Evolutionary conservation across 176 grass and related monocot species (phyloP), one percentile per base, ranked within the genome.

Genomic region (Oryza longistaminata): DNA sequence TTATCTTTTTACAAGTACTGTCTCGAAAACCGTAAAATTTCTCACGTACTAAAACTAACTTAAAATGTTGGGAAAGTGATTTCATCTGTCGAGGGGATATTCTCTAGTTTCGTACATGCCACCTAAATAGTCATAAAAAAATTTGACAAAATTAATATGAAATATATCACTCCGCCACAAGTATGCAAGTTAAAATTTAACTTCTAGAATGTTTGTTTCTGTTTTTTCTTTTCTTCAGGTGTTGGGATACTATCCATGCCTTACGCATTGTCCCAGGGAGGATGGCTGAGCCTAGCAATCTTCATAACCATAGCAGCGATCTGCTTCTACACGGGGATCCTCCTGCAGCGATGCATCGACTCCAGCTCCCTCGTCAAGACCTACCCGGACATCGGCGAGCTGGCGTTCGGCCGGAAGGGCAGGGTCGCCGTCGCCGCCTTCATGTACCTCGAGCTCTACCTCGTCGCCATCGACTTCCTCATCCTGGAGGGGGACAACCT

Each of bases 401-500:
- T 91, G 37, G 94, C 94, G 52, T 94, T 90, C 64, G 94, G 92
- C 17, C 73, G 77, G 76, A 84, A 87, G 88, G 92, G 90, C 45
- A 91, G 61, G 42, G 80, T 90, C 68, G 61, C 85, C 9, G 92
- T 96, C 11, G 66, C 90, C 66, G 50, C 73, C 3, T 82, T 88
- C 87, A 79, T 94, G 85, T 92, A 94, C 79, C 75, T 94, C 44
- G 92, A 94, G 85, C 71, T 97, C 50, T 97, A 94, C 75, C 87
- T 97, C 21, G 94, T 90, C 9, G 69, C 94, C 1, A 80, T 92
- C 5, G 90, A 94, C 72, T 97, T 97, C 86, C 79, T 97, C 85
- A 97, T 97, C 83, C 68, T 97, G 17, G 94, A 97, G 90, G 94
- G 94, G 33, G 94, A 97, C 85, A 97, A 94, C 73, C 71, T 97